Conservation (phyloP, 805 yeast species). For the Blastobotrys chiropterorum region DNA sequence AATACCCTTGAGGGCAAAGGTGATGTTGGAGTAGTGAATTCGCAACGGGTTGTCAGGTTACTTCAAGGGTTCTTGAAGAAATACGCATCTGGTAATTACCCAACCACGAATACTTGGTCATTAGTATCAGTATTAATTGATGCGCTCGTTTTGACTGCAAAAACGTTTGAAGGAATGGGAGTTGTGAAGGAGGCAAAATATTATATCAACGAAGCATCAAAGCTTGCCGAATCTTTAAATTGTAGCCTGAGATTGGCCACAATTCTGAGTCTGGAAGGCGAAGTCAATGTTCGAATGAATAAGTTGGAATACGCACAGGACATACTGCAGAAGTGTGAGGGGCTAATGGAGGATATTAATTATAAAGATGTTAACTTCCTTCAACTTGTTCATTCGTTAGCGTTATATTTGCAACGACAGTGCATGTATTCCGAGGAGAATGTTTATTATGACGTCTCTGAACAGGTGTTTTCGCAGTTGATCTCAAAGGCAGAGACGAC, state of each 20-base stretch:
- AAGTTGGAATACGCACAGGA: conserved; percentile 10
- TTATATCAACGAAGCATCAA: conserved; percentile 14
- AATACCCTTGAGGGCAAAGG: conserved; percentile 2
- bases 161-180: conserved; percentile 14
- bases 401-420: conserved; percentile 12
- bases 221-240: conserved; percentile 8
- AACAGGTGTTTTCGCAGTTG: conserved; percentile 7
- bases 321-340: conserved; percentile 12
- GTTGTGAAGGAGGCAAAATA: conserved; percentile 10
- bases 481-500: background rate
- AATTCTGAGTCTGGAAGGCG: conserved; percentile 12
- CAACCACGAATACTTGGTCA: conserved; percentile 8
- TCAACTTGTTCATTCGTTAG: conserved; percentile 12
- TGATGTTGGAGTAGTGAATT: conserved; percentile 7
- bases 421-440: conserved; percentile 13
- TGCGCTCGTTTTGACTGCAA: conserved; percentile 7
- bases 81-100: background rate
- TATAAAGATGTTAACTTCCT: conserved; percentile 10
- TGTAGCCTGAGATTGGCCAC: conserved; percentile 5
- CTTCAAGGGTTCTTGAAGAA: conserved; percentile 10
- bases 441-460: conserved; percentile 14
- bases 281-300: conserved; percentile 12
- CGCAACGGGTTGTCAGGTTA: conserved; percentile 8
- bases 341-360: conserved; percentile 5
- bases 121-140: conserved; percentile 10